Evolutionary conservation across 2,329 filamentous ascomycete genomes (phyloP), one percentile per base, ranked within the genome.

Genomic region (Fusarium sterilihyphosum): DNA sequence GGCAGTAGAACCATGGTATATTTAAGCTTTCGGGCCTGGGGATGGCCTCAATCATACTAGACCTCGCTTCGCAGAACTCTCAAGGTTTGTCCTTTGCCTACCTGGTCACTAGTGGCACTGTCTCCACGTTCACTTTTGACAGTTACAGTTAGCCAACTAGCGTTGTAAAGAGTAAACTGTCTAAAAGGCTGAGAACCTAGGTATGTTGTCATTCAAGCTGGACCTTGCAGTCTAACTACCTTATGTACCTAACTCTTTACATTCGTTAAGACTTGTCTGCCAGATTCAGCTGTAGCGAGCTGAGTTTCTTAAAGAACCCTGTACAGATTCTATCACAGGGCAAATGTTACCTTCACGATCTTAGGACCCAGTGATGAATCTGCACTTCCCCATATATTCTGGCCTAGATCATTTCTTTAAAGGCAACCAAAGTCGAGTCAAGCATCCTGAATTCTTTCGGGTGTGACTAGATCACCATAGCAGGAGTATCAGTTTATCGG

Each of bases 31-130:
- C 20, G 18, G 40, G 29, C 41, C 31, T 50, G 66, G 66, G 22
- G 67, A 70, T 70, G 52, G 67, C 67, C 69, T 70, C 66, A 70
- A 41, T 16, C 18, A 35, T 40, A 38, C n/a, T 14, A 35, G 29
- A 33, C 47, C 66, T 67, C 49, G 44, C 31, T 37, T 38, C 18
- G 17, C 18, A 37, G 31, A 31, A 38, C 13, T 47, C 43, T 35
- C 31, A 46, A 38, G 43, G 37, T 41, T 53, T 43, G 24, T 41
- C 52, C 52, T 29, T 40, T 41, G 24, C 52, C 35, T 29, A 22
- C 20, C 33, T 56, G 43, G 26, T 46, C 17, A 16, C 16, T 52
- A 52, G 37, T 33, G 24, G 26, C 31, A 43, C 38, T 50, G 26
- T 37, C 24, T 24, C 18, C 12, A 26, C 18, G 9, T 29, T 37